Base-by-base conservation (phyloP, 805 yeast genomes). In the Candida sakaeoensis region DNA sequence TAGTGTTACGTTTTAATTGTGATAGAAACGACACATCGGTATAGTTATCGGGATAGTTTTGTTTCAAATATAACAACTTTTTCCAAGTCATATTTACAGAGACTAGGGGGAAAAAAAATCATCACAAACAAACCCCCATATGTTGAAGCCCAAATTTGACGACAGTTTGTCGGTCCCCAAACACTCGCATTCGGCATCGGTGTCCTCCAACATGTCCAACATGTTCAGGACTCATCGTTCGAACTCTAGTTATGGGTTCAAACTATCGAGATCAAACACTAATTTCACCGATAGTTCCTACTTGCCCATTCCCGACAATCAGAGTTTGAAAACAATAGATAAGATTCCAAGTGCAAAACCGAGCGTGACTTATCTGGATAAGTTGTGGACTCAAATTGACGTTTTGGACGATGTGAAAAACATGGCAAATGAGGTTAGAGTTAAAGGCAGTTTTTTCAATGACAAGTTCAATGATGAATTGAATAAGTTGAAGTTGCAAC, bases 41-140 rank as follows among this genome's bases (percentile, higher is more conserved):
- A 61, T 86, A 87, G 60, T 90, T 93, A 58, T 91, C 99, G 0
- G 95, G 95, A 54, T 80, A 90, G 10, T 84, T 84, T 57, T 90
- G 96, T 42, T 76, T 74, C 24, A 84, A 74, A 82, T 95, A 93
- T 9, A 91, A 72, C 27, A 89, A 75, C 53, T 93, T 85, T 52
- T 82, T 75, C 98, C 98, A 90, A 16, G 16, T 17, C n/a, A 30
- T 17, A n/a, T 15, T 5, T 14, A 10, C 33, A 29, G 13, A 29
- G 21, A 9, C 5, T 12, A 31, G 6, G 26, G 18, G 15, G 23
- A 33, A 33, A 33, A 24, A 33, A 33, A 17, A 33, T 10, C 16
- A 30, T 14, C 6, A 30, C n/a, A n/a, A n/a, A n/a, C n/a, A n/a
- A n/a, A n/a, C n/a, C 10, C 12, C 26, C 8, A 23, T 9, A 23